A percentile compares a stretch with the other conserved stretches of the same genome.
Evolutionary conservation across 2,329 filamentous ascomycete genomes (phyloP).

Genomic region (Aureobasidium vineae): DNA sequence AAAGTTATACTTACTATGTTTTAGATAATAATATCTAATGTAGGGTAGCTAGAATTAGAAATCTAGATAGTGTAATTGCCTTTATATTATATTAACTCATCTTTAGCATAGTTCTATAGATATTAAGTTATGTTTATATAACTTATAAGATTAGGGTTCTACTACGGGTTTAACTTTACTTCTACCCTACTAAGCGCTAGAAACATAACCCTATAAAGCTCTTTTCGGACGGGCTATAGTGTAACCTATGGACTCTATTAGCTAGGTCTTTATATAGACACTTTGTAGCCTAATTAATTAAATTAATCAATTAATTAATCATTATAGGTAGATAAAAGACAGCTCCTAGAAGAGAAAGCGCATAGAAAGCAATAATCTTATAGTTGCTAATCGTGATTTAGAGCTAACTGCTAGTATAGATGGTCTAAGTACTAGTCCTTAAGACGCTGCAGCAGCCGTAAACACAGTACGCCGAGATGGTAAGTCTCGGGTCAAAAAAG

Average conservation of each 20-base stretch:
- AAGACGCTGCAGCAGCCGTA: too few species aligned
- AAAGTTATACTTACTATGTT: too few species aligned
- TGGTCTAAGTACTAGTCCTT: too few species aligned
- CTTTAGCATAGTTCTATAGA: not conserved
- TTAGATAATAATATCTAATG: not conserved
- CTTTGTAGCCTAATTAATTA: too few species aligned
- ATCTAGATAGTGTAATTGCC: not conserved
- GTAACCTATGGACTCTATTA: not conserved
- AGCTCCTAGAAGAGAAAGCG: too few species aligned
- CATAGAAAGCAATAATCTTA: too few species aligned
- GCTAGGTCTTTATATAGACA: not conserved
- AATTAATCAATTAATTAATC: too few species aligned
- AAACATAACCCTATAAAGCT: not conserved
- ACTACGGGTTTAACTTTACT: slow-evolving; percentile 1
- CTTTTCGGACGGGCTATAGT: slow-evolving; percentile 3
- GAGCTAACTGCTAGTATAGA: too few species aligned
- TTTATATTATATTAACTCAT: not conserved
- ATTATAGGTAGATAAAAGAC: too few species aligned
- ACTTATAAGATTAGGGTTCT: not conserved
- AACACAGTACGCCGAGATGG: too few species aligned
- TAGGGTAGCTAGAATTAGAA: not conserved
- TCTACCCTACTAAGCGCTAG: not conserved
- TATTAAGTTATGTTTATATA: not conserved
- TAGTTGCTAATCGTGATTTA: too few species aligned
- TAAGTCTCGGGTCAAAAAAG: too few species aligned